Percentiles rank a stretch among this genome's conserved stretches.
phyloP scores from a whole-genome alignment of 148 eudicot genomes.

The Amaranthus palmeri region DNA sequence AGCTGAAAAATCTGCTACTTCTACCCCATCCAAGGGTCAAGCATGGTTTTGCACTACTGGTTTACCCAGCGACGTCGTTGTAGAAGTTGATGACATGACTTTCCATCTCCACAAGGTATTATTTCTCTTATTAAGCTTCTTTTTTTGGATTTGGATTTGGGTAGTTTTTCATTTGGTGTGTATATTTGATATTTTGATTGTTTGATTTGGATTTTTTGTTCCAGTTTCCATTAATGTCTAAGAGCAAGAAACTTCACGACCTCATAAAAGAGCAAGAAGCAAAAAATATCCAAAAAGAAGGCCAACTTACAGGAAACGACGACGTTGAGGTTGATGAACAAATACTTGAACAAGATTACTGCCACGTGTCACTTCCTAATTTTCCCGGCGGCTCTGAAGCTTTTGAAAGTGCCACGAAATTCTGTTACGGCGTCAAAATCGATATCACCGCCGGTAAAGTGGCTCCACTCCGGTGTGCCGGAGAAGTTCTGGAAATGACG shows the following conservation, averaged over 20 bases:
- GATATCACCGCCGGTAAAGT: constrained; percentile 57
- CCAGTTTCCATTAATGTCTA: constrained; percentile 95
- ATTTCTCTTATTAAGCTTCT: neutral
- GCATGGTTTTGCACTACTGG: constrained; percentile 96
- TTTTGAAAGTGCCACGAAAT: constrained; percentile 87
- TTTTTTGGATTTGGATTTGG: neutral
- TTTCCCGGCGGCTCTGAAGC: constrained; percentile 85
- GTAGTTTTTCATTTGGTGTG: neutral
- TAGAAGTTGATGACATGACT: constrained; percentile 80
- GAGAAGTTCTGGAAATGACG: constrained; percentile 71
- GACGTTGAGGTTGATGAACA: constrained; percentile 20
- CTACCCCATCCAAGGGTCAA: constrained; percentile 59
- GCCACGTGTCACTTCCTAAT: constrained; percentile 44
- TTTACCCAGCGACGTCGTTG: constrained; percentile 63
- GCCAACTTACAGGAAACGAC: constrained; percentile 8
- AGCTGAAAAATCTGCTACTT: constrained; percentile 33
- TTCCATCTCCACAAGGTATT: constrained; percentile 90
- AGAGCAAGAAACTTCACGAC: constrained; percentile 69
- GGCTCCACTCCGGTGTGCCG: constrained; percentile 88
- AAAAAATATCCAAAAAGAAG: neutral
- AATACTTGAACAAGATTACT: constrained; percentile 24
- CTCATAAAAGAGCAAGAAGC: constrained; percentile 61
- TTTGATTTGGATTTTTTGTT: neutral
- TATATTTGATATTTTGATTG: neutral
- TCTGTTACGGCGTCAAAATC: constrained; percentile 89